Percentiles rank a stretch among this genome's conserved stretches.
Conservation (phyloP, 148 eudicot genomes). For the Gaultheria prostrata region DNA sequence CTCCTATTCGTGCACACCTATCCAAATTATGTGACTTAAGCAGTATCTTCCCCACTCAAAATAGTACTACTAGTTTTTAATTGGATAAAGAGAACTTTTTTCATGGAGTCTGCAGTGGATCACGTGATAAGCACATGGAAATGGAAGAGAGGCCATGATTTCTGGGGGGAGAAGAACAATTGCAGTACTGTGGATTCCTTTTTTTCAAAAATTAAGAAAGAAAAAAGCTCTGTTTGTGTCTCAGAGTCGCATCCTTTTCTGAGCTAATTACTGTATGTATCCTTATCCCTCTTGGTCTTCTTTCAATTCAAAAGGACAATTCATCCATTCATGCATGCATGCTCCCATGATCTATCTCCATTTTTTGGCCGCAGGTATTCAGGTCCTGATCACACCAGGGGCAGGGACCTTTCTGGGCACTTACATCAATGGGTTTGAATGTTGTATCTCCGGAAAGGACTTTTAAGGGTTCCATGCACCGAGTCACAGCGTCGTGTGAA, state of each 20-base stretch:
- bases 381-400: constrained; percentile 1
- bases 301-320: neutral
- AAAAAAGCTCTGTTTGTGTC: neutral
- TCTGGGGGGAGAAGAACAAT: neutral
- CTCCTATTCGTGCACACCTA: no score
- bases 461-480: no score
- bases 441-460: no score
- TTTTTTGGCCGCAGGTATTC: neutral
- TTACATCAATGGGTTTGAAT: no score
- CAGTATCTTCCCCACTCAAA: no score
- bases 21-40: no score
- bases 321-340: neutral
- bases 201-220: neutral
- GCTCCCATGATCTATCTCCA: no score
- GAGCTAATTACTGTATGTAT: neutral
- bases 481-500: no score
- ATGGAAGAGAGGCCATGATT: constrained; percentile 15
- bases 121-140: constrained; percentile 23
- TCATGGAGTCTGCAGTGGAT: neutral
- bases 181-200: constrained; percentile 11
- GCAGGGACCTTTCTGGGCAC: no score
- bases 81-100: constrained; percentile 17
- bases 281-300: neutral
- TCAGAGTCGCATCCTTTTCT: neutral
- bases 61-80: neutral